A percentile compares a stretch with the other conserved stretches of the same genome.
These are phyloP conservation scores for Aspergillus ellipticus DNA, from an alignment of 495 filamentous ascomycete species.

Conservation along the genomic window DNA sequence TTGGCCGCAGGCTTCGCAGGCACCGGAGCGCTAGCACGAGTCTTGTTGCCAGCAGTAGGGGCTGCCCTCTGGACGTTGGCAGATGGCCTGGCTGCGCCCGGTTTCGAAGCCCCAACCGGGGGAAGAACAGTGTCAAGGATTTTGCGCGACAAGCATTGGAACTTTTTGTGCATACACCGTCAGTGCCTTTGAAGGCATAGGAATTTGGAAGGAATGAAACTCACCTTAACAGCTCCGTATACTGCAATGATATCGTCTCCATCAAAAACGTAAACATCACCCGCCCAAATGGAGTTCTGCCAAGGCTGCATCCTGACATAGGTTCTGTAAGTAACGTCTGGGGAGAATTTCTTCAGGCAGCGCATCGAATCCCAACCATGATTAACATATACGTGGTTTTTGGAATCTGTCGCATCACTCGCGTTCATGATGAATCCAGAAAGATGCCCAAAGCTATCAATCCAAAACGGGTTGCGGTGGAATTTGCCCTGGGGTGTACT, in stretches of 20 bases:
- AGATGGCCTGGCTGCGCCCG: constrained; percentile 30
- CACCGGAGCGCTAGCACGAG: constrained; percentile 16
- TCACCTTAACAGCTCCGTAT: constrained; percentile 60
- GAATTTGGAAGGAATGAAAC: constrained; percentile 12
- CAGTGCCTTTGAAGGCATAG: not conserved
- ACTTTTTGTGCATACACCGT: constrained; percentile 30
- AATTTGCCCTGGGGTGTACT: constrained; percentile 61
- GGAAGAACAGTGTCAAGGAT: constrained; percentile 65
- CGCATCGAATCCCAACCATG: constrained; percentile 74
- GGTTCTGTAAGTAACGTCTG: constrained; percentile 62
- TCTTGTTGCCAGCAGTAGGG: constrained; percentile 30
- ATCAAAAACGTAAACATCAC: constrained; percentile 53
- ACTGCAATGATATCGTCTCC: constrained; percentile 60
- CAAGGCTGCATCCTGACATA: constrained; percentile 64
- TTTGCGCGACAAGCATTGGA: constrained; percentile 63
- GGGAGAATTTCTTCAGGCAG: constrained; percentile 60
- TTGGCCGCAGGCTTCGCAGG: constrained; percentile 26
- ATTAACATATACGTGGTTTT: constrained; percentile 68
- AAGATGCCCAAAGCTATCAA: constrained; percentile 60
- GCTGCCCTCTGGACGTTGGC: constrained; percentile 34
- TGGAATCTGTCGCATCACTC: constrained; percentile 66
- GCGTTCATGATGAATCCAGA: constrained; percentile 80
- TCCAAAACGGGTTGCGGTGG: constrained; percentile 66
- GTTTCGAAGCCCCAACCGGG: constrained; percentile 43
- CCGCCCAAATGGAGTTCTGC: constrained; percentile 41